Evolutionary conservation across 2,329 filamentous ascomycete species (phyloP), one percentile per base, ranked within the genome.

Genomic region (Lojkania enalia): DNA sequence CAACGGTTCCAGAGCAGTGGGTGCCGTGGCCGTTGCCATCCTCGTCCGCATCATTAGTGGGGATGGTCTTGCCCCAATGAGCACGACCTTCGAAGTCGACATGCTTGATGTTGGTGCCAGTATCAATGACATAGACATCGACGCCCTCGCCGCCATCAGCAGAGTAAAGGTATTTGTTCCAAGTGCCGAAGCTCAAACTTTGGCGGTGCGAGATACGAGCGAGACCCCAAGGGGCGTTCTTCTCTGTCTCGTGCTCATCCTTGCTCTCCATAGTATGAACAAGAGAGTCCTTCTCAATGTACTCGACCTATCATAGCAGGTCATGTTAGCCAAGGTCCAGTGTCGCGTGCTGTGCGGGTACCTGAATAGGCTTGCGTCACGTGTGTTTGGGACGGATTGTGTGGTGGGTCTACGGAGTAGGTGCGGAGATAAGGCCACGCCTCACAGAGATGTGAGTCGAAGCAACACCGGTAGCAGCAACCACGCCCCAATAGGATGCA

Each of bases 11-110:
- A 55, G 94, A 97, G 85, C 94, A 99, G 82, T 99, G 94, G 66
- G 94, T 99, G 64, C 94, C 94, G 79, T 99, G 94, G 52, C 94
- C 94, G 65, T 99, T 99, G 72, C 94, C 94, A 76, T 99, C 94
- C 60, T 83, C 80, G 69, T 99, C 94, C 39, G 81, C 85, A 69
- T 99, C 91, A 51, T 85, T 85, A 36, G 72, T 58, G 51, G 95
- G 95, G 62, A 99, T 91, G 58, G 94, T 99, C 84, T 95, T 94
- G 71, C 94, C 94, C 94, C 94, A 99, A 64, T 83, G 79, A 61
- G 95, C 94, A 72, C 94, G 91, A 52, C 89, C 94, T 75, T 95
- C 92, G 56, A 99, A 99, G 76, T 99, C 94, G 59, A 95, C 90
- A 77, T 99, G 94, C 37, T 92, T 83, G 58, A 79, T 73, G 79